Conservation (phyloP, 331 rosid genomes). For the Malus hybrid region DNA sequence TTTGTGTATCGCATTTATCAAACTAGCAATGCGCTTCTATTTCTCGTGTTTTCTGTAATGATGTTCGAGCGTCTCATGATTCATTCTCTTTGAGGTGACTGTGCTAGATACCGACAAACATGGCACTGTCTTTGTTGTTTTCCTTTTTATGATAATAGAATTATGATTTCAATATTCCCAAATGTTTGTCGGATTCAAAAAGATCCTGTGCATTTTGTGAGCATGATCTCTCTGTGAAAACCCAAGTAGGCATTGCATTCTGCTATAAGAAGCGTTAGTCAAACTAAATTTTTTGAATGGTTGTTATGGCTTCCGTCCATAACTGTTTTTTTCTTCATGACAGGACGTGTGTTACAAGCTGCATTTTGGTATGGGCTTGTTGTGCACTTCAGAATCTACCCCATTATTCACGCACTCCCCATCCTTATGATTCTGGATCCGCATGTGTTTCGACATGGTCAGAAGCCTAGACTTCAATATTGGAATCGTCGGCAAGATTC, state of each 20-base stretch:
- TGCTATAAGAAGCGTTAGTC: not conserved
- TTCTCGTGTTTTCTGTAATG: not conserved
- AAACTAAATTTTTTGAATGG: not conserved
- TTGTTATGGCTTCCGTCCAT: not conserved
- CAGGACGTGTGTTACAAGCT: constrained; percentile 64
- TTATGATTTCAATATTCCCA: not conserved
- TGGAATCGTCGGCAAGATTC: constrained; percentile 46
- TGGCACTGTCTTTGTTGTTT: not conserved
- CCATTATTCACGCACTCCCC: constrained; percentile 71
- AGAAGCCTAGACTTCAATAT: constrained; percentile 49
- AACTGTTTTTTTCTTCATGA: not conserved
- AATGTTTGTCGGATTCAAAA: not conserved
- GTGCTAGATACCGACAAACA: not conserved
- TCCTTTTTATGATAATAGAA: not conserved
- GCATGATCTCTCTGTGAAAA: not conserved
- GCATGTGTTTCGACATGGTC: constrained; percentile 43
- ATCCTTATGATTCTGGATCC: constrained; percentile 79
- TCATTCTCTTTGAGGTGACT: not conserved
- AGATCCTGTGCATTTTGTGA: not conserved
- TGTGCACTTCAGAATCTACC: constrained; percentile 90
- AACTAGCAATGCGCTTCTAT: not conserved
- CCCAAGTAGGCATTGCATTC: not conserved
- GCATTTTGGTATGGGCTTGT: constrained; percentile 96
- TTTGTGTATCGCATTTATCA: not conserved
- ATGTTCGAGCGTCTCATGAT: not conserved